phyloP scores from a whole-genome alignment of 768 basidiomycete genomes.

The Boletus coccyginus region DNA sequence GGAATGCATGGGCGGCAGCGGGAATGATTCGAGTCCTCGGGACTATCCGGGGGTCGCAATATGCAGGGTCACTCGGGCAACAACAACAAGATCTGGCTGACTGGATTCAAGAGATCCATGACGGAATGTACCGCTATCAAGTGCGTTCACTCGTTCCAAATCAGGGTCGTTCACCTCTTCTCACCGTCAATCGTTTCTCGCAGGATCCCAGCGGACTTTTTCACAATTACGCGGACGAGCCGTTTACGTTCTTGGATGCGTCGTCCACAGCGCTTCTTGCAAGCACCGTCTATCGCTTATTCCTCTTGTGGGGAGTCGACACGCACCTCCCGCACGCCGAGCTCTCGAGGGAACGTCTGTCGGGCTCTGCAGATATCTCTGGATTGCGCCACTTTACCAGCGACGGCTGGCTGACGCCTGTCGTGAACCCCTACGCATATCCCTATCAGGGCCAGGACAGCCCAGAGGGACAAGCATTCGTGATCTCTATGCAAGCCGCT shows the following conservation, averaged over 20 bases:
- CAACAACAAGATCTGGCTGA: constrained; percentile 56
- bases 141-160: constrained; percentile 37
- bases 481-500: constrained; percentile 70
- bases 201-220: constrained; percentile 36
- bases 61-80: constrained; percentile 41
- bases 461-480: constrained; percentile 80
- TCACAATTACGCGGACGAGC: constrained; percentile 67
- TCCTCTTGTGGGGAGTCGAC: constrained; percentile 50
- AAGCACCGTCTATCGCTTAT: constrained; percentile 70
- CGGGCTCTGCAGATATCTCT: constrained; percentile 14
- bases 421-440: constrained; percentile 68
- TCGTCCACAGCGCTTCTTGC: constrained; percentile 75
- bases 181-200: neutral
- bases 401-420: constrained; percentile 68
- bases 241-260: constrained; percentile 65
- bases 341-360: constrained; percentile 42
- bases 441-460: constrained; percentile 48
- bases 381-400: constrained; percentile 47
- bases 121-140: constrained; percentile 61
- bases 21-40: constrained; percentile 83
- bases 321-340: constrained; percentile 58
- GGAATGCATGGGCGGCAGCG: constrained; percentile 87
- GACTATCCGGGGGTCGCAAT: constrained; percentile 66
- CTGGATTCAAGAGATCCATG: constrained; percentile 74
- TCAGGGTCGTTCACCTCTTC: neutral